A percentile compares a stretch with the other conserved stretches of the same genome.
phyloP scores from a whole-genome alignment of 2,329 filamentous ascomycete genomes.

The Tolypocladium endophyticum region DNA sequence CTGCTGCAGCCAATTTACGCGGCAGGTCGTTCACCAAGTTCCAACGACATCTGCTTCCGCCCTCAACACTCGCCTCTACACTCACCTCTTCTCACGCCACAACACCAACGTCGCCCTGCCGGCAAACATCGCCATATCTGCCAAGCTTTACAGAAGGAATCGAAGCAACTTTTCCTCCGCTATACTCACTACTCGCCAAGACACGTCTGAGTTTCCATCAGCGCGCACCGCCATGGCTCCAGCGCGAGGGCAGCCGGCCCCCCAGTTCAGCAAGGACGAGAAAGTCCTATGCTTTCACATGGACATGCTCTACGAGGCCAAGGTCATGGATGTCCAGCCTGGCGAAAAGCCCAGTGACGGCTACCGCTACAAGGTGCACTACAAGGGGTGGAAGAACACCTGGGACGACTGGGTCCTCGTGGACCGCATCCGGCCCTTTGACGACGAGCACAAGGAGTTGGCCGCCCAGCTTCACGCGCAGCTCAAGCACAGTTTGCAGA shows the following conservation, averaged over 20 bases:
- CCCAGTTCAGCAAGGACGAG: constrained; percentile 66
- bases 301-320: constrained; percentile 94
- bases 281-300: constrained; percentile 94
- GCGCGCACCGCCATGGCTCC: constrained; percentile 26
- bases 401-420: constrained; percentile 98
- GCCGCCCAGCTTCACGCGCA: constrained; percentile 63
- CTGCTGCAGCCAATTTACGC: constrained; percentile 8
- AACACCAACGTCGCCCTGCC: not conserved
- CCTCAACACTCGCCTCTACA: not conserved
- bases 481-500: constrained; percentile 48
- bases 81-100: not conserved
- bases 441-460: constrained; percentile 87
- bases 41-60: not conserved
- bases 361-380: constrained; percentile 87
- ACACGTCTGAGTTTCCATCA: not conserved
- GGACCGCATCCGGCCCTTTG: constrained; percentile 89
- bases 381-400: constrained; percentile 99
- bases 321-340: constrained; percentile 69
- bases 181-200: not conserved
- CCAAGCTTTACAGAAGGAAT: not conserved
- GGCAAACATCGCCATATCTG: not conserved
- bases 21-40: not conserved
- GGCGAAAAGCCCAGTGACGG: constrained; percentile 60
- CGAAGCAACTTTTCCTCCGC: not conserved
- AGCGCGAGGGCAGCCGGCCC: constrained; percentile 29